These are phyloP conservation scores for Termitomyces sp. DNA, from an alignment of 768 basidiomycete species.

Conservation along the genomic window DNA sequence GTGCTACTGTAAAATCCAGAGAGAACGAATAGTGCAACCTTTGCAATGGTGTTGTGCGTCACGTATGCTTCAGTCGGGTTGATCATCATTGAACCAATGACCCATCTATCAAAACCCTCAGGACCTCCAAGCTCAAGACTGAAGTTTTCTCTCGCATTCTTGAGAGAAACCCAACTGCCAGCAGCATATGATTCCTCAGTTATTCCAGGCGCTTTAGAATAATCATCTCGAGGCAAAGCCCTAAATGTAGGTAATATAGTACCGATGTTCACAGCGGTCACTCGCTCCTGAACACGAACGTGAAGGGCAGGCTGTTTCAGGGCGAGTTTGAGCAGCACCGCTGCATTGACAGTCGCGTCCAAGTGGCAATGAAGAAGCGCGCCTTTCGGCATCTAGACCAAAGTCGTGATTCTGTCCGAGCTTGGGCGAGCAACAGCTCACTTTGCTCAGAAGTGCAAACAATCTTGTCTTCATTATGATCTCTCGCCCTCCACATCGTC, in stretches of 20 bases:
- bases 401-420: background rate
- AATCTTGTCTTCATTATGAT: slow-evolving; percentile 58
- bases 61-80: slow-evolving; percentile 67
- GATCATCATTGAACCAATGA: slow-evolving; percentile 54
- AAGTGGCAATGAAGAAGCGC: slow-evolving; percentile 70
- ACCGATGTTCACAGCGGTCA: slow-evolving; percentile 37
- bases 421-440: slow-evolving; percentile 8
- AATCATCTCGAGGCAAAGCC: slow-evolving; percentile 34
- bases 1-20: background rate
- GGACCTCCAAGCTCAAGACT: slow-evolving; percentile 47
- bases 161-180: slow-evolving; percentile 49
- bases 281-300: slow-evolving; percentile 36
- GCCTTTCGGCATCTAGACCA: slow-evolving; percentile 74
- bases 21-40: slow-evolving; percentile 31
- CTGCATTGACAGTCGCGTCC: slow-evolving; percentile 63
- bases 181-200: slow-evolving; percentile 39
- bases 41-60: slow-evolving; percentile 64
- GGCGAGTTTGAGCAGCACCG: slow-evolving; percentile 47
- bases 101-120: slow-evolving; percentile 66
- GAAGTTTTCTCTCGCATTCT: slow-evolving; percentile 49
- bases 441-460: slow-evolving; percentile 60
- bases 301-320: slow-evolving; percentile 56
- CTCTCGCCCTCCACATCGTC: slow-evolving; percentile 33
- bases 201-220: slow-evolving; percentile 26
- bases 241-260: slow-evolving; percentile 47